Percentiles rank a stretch among this genome's conserved stretches.
Conservation (phyloP, 805 yeast genomes). For the Ogataea pini region DNA sequence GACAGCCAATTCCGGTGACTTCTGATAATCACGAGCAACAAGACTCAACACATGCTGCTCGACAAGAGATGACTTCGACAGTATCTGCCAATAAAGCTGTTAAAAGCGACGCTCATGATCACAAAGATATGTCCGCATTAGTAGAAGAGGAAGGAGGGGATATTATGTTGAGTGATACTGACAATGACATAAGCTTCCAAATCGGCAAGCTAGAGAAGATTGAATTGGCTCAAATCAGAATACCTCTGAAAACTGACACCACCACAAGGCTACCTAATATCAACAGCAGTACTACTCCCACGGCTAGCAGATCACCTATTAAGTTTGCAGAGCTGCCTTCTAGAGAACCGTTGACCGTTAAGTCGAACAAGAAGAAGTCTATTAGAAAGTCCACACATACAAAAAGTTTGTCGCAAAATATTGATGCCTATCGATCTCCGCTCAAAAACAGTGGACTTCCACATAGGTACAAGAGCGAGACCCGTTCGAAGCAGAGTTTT, state of each 20-base stretch:
- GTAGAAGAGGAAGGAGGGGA: constrained; percentile 23
- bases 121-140: constrained; percentile 7
- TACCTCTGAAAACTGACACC: constrained; percentile 25
- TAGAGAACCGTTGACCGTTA: constrained; percentile 34
- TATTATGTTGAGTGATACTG: constrained; percentile 24
- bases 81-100: constrained; percentile 10
- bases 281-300: constrained; percentile 26
- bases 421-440: constrained; percentile 6
- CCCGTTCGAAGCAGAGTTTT: not conserved
- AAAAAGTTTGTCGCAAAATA: not conserved
- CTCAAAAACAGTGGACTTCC: not conserved
- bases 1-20: not conserved
- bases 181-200: constrained; percentile 28
- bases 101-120: constrained; percentile 1
- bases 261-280: constrained; percentile 17
- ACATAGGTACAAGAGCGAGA: not conserved
- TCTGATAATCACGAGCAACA: not conserved
- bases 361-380: constrained; percentile 29
- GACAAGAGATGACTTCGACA: constrained; percentile 9
- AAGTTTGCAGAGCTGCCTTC: constrained; percentile 37
- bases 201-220: constrained; percentile 33
- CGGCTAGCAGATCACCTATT: constrained; percentile 30
- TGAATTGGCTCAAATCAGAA: constrained; percentile 29
- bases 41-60: not conserved
- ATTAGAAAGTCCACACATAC: constrained; percentile 20